Base-by-base conservation (phyloP, 306 rosid species). In the Castanea crenata region DNA sequence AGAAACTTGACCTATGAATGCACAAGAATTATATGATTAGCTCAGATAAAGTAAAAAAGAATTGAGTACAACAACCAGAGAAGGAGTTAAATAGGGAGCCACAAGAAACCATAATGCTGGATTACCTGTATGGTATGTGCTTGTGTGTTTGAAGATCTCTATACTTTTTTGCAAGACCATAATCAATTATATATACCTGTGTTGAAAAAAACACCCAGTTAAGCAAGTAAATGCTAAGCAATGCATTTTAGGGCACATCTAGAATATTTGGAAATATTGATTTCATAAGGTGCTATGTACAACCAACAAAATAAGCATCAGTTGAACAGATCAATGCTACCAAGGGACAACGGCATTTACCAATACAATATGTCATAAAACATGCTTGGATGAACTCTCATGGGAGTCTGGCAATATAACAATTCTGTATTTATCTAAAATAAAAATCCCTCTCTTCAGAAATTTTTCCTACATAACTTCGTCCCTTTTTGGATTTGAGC, bases 81-180 rank as follows among this genome's bases (percentile, higher is more conserved):
- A 68, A 71, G 18, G 0, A 16, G 35, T 27, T 41, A 65, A 29
- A 8, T 8, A 52, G 78, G 44, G 16, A 79, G 78, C 41, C 61
- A 74, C 32, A 29, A 29, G 57, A 84, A 70, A 83, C 49, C 54
- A 52, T 38, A 78, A 75, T 78, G 75, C 32, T 41, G 78, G 81
- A 68, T 68, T 89, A 95, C 99, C 99, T 92, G 82, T 95, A 95
- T 25, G 98, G 98, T 85, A 95, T 95, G 87, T 95, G 99, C 94
- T 89, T 95, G 80, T 92, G 98, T 9, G 99, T 95, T 78, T 95
- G 99, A 81, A 95, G 97, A 90, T 95, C 99, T 74, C 97, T 89
- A 76, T 74, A 95, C 90, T 91, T 95, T 81, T 95, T 95, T 52
- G 94, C 98, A 52, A 95, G 99, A 83, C 99, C 99, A 83, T 92